phyloP scores from a whole-genome alignment of 441 rosid genomes.

The Euphorbia schlechtendalii region DNA sequence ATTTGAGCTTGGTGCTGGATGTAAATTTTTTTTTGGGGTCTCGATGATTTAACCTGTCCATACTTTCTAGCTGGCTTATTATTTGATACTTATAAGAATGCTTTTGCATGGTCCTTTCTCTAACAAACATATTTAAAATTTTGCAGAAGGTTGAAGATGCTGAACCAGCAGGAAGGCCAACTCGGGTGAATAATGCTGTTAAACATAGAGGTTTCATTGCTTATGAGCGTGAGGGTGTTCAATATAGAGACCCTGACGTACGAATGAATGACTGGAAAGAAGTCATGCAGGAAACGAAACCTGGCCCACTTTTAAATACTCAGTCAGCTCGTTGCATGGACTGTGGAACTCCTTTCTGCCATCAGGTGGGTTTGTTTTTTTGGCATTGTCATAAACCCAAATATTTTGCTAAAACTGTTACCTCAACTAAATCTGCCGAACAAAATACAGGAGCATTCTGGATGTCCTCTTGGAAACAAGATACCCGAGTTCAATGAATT shows the following conservation, averaged over 20 bases:
- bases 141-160: conserved; percentile 39
- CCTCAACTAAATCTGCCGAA: not conserved
- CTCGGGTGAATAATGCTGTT: conserved; percentile 53
- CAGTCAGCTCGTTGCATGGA: conserved; percentile 99
- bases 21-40: not conserved
- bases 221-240: conserved; percentile 93
- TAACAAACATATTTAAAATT: conserved; percentile 7
- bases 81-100: not conserved
- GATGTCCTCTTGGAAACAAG: conserved; percentile 99
- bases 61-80: not conserved
- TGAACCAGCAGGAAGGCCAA: conserved; percentile 53
- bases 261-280: conserved; percentile 94
- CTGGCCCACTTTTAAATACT: conserved; percentile 81
- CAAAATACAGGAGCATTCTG: conserved; percentile 87
- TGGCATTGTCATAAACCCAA: not conserved
- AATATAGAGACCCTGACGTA: conserved; percentile 83
- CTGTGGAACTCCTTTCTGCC: conserved; percentile 99
- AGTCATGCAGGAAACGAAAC: conserved; percentile 80
- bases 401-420: not conserved
- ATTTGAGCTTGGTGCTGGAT: not conserved
- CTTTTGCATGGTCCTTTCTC: not conserved
- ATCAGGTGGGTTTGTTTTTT: conserved; percentile 49
- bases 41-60: not conserved
- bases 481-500: conserved; percentile 99
- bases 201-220: conserved; percentile 86